Conservation (phyloP, 2,329 filamentous ascomycete genomes). For the Phialocephala subalpina region DNA sequence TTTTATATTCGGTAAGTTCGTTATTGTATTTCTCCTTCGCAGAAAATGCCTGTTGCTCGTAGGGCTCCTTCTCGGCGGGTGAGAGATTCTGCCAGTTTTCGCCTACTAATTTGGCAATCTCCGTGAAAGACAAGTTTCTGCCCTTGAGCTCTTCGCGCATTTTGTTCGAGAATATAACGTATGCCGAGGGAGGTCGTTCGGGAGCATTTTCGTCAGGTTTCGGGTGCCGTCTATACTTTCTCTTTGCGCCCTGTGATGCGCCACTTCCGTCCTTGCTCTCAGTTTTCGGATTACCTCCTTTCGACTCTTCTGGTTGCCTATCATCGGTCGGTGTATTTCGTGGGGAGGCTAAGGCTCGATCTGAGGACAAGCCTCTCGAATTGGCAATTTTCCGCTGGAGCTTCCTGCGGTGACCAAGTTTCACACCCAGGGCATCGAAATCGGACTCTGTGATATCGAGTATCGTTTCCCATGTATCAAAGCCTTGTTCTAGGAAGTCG, state of each 20-base stretch:
- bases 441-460: conserved; percentile 87
- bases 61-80: conserved; percentile 73
- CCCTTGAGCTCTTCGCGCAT: conserved; percentile 81
- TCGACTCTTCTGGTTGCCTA: conserved; percentile 60
- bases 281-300: conserved; percentile 52
- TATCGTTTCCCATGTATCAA: conserved; percentile 85
- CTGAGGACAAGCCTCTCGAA: conserved; percentile 64
- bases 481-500: conserved; percentile 78
- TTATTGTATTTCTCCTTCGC: conserved; percentile 81
- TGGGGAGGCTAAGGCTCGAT: conserved; percentile 45
- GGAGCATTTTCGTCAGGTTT: conserved; percentile 85
- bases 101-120: conserved; percentile 83
- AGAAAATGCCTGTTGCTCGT: conserved; percentile 73
- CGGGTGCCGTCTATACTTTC: conserved; percentile 81
- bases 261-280: conserved; percentile 55
- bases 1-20: conserved; percentile 79
- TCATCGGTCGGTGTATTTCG: conserved; percentile 63
- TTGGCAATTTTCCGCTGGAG: conserved; percentile 85
- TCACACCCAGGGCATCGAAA: conserved; percentile 77
- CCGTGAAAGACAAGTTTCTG: conserved; percentile 80
- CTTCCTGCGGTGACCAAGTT: conserved; percentile 84
- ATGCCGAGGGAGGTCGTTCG: conserved; percentile 81
- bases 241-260: conserved; percentile 60
- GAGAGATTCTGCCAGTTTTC: conserved; percentile 82
- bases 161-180: conserved; percentile 87